Base-by-base conservation (phyloP, 2,329 filamentous ascomycete species). In the Cladosporium oxysporum region DNA sequence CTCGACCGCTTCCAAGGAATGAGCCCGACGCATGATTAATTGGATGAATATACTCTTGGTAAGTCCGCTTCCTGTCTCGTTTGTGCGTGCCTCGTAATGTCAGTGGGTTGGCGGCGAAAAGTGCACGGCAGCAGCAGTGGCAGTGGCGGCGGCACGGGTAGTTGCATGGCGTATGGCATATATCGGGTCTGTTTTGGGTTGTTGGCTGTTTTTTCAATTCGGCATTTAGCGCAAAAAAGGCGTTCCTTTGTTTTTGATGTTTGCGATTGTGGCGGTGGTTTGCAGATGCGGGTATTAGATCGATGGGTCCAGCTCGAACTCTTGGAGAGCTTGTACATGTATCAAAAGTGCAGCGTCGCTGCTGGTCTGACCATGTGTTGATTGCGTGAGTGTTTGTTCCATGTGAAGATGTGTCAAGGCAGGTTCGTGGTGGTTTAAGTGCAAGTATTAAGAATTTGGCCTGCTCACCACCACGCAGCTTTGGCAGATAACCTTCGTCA, bases 301-400 rank as follows among this genome's bases (percentile, higher is more conserved):
- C 52, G 28, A 55, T 55, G 52, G 52, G 52, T 18, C 31, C 33
- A 7, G 52, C 52, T 55, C 41, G 41, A 21, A 47, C n/a, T 55
- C 52, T 55, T 55, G 52, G 52, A 55, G 52, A 31, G 52, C 52
- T 29, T 55, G 52, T 55, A 55, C 52, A 55, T 55, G 52, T 55
- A 55, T 55, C 28, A 55, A 31, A 55, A 55, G 52, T 55, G 52
- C 52, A 55, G 52, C 52, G 29, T 33, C 8, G 52, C 52, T 55
- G 52, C 52, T 55, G 52, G 31, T 47, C 28, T 55, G 52, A 55
- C 52, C 52, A 33, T 33, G 18, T 29, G 7, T 33, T 31, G n/a
- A 5, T n/a, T 3, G 41, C 8, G n/a, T 8, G 10, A 11, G 41
- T 47, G n/a, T 47, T 12, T 21, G n/a, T n/a, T 23, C n/a, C 3